phyloP scores from a whole-genome alignment of 331 rosid genomes.

The Spiraea crenata region DNA sequence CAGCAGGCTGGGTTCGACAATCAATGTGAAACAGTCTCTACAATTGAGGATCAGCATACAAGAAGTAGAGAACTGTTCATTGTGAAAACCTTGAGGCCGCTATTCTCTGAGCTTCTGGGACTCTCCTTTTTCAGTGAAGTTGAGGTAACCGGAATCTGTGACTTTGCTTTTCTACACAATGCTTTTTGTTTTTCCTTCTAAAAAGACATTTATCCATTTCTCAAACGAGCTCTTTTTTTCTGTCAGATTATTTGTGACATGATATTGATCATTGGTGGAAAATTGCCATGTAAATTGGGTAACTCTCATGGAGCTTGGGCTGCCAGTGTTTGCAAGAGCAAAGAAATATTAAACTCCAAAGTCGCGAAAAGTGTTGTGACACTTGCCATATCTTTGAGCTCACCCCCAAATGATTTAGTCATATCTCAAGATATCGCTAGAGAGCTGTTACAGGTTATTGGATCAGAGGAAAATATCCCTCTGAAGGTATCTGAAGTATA shows the following conservation, averaged over 20 bases:
- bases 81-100: conserved; percentile 31
- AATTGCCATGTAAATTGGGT: conserved; percentile 30
- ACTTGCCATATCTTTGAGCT: conserved; percentile 37
- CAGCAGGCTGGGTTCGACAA: conserved; percentile 12
- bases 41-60: conserved; percentile 29
- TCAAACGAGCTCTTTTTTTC: neutral
- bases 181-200: neutral
- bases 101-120: conserved; percentile 33
- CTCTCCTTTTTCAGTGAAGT: conserved; percentile 31
- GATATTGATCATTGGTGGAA: conserved; percentile 31
- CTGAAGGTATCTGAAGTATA: conserved; percentile 29
- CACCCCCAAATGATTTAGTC: conserved; percentile 32
- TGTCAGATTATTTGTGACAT: conserved; percentile 34
- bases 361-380: conserved; percentile 29
- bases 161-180: neutral
- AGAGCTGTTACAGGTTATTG: conserved; percentile 35
- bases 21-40: conserved; percentile 22
- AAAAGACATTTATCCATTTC: neutral
- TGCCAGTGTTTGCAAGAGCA: conserved; percentile 27
- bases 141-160: conserved; percentile 29
- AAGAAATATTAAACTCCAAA: conserved; percentile 30
- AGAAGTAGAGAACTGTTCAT: conserved; percentile 35
- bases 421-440: conserved; percentile 32
- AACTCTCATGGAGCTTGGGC: conserved; percentile 43
- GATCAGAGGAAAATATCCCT: conserved; percentile 28